Conservation (phyloP, 306 rosid species). For the Prinsepia uniflora region DNA sequence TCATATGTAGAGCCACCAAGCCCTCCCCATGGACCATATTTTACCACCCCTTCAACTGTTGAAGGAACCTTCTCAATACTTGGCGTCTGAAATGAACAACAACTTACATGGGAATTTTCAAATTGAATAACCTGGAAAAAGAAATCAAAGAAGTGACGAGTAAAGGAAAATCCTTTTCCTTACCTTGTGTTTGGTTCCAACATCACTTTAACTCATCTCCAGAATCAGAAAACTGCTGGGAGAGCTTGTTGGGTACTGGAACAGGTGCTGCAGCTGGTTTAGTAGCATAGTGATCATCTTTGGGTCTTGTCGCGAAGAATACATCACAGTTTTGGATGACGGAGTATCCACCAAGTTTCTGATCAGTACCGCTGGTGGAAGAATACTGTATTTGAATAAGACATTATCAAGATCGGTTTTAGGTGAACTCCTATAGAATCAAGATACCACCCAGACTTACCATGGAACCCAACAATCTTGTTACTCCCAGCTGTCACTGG, state of each 20-base stretch:
- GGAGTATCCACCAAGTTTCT: slow-evolving; percentile 42
- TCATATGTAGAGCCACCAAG: slow-evolving; percentile 57
- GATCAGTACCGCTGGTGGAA: slow-evolving; percentile 30
- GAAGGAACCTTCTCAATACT: slow-evolving; percentile 35
- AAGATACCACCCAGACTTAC: slow-evolving; percentile 65
- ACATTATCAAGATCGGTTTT: slow-evolving; percentile 40
- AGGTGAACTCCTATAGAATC: slow-evolving; percentile 81
- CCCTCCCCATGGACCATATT: slow-evolving; percentile 93
- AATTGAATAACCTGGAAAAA: neutral
- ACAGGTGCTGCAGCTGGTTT: neutral
- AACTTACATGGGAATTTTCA: neutral
- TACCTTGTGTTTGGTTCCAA: slow-evolving; percentile 45
- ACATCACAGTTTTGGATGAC: slow-evolving; percentile 69
- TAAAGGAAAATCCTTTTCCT: neutral
- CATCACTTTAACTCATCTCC: slow-evolving; percentile 33
- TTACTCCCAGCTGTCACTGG: slow-evolving; percentile 40
- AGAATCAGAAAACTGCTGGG: slow-evolving; percentile 27
- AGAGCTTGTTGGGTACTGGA: slow-evolving; percentile 8
- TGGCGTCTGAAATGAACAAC: slow-evolving; percentile 24
- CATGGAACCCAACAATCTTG: slow-evolving; percentile 86
- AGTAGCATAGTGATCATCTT: slow-evolving; percentile 29
- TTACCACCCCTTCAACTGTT: slow-evolving; percentile 48
- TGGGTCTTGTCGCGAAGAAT: slow-evolving; percentile 70
- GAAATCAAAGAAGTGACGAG: neutral
- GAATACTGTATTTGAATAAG: slow-evolving; percentile 33